Evolutionary conservation across 768 basidiomycete genomes (phyloP).

Genomic region (Mycena vitilis): DNA sequence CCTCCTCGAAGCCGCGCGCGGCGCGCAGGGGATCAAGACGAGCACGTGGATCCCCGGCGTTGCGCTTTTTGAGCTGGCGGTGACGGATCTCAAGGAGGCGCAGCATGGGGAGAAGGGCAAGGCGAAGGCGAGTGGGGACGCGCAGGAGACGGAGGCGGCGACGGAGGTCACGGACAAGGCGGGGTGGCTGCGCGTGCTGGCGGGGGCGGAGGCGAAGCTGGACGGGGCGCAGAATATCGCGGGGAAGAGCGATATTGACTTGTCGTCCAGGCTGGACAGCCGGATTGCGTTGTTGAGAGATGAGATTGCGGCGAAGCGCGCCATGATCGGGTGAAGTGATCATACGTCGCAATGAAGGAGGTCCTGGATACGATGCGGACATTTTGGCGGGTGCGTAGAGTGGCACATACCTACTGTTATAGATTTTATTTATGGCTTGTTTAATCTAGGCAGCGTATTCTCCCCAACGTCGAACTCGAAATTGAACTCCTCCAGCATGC

Average conservation of each 20-base stretch:
- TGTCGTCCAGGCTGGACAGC: constrained; percentile 77
- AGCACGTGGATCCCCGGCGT: constrained; percentile 78
- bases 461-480: no score
- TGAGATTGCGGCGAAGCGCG: constrained; percentile 74
- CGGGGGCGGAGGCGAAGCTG: constrained; percentile 60
- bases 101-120: constrained; percentile 41
- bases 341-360: no score
- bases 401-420: no score
- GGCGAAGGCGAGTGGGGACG: constrained; percentile 18
- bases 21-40: constrained; percentile 55
- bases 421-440: no score
- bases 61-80: constrained; percentile 76
- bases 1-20: constrained; percentile 65
- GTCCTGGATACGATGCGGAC: no score
- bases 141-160: constrained; percentile 23
- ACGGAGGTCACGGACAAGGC: constrained; percentile 43
- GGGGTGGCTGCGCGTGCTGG: constrained; percentile 62
- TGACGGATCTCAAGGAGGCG: constrained; percentile 73
- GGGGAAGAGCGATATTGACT: constrained; percentile 63
- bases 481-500: no score
- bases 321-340: constrained; percentile 49
- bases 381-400: no score
- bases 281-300: constrained; percentile 76
- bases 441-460: no score
- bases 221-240: constrained; percentile 63